Evolutionary conservation across 768 basidiomycete species (phyloP), one percentile per base, ranked within the genome.

Genomic region (Rhizopogon vesiculosus): DNA sequence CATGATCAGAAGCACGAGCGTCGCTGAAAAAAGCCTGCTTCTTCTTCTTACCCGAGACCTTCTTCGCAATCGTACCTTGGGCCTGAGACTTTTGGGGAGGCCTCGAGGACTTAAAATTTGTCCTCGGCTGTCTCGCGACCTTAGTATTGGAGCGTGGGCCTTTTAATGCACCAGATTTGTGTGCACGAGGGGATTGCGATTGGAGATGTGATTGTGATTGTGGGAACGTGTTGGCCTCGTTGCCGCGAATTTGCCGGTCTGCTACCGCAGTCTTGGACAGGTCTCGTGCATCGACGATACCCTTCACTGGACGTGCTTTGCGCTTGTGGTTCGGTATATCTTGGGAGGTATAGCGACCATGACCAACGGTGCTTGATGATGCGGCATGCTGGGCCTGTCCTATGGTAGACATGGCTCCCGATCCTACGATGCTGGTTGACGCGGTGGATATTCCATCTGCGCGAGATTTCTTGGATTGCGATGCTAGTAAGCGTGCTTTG

Each of bases 271-370:
- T 56, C 43, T 48, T 52, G 54, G 58, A 52, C 38, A 52, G 44
- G 54, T 65, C 52, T 56, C 75, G 74, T 31, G 71, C 64, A 55
- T 75, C 67, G 33, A 69, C 63, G 54, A 72, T 58, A 8, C 71
- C 62, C 66, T 83, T 89, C 56, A 79, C 75, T 16, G 83, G 82
- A 38, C 86, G 79, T 38, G 84, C 81, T 61, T 78, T 70, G 62
- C 79, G 78, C 68, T 78, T 85, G 58, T 72, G 74, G 5, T 53
- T 61, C 33, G 59, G 18, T 10, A 44, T 48, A 10, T 59, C 57
- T 62, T 61, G 62, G 40, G 45, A 41, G 15, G 18, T 54, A 54
- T 39, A 57, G 28, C 55, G 62, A 57, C 67, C 67, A 62, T 51
- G 62, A 61, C 64, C 69, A 65, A 45, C 57, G 57, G 56, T 73